Base-by-base conservation (phyloP, 176 grass and related monocot species). In the Oryza australiensis region DNA sequence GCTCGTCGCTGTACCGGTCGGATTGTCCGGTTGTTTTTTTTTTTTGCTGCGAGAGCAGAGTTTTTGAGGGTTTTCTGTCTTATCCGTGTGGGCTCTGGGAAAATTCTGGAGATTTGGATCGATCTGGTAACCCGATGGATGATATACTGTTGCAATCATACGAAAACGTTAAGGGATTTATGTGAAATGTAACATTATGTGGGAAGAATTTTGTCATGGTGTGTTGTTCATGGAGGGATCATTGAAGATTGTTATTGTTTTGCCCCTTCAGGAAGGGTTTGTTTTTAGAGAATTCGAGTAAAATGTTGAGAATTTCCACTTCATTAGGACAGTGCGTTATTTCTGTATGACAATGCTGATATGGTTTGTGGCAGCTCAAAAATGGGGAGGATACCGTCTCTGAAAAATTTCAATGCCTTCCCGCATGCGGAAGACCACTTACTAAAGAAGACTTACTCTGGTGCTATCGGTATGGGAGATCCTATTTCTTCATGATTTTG, bases 331-430 rank as follows among this genome's bases (percentile, higher is more conserved):
- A 5, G 18, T 62, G 23, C 18, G 28, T 18, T 57, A 3, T 83
- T 24, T 20, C 13, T 60, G 7, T 64, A 11, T 88, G 74, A 84
- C 7, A 60, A 62, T 15, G 34, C 62, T 80, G 62, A 3, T 68
- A 9, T 69, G 59, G 43, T 22, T 33, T 67, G 27, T 42, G 73
- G 62, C 83, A 91, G 88, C 79, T 72, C 74, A 46, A 85, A 76
- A 68, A 98, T 98, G 92, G 82, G 88, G 68, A 91, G 85, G 81
- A 85, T 98, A 69, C 89, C 92, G 64, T 88, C 90, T 30, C 83
- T 98, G 69, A 95, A 83, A 87, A 98, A 89, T 86, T 93, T 98
- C 66, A 92, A 98, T 83, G 96, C 93, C 29, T 98, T 98, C 20
- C 96, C 93, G 38, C 96, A 92, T 60, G 96, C 96, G 12, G 93